These are phyloP conservation scores for Trichophyton verrucosum DNA, from an alignment of 2,329 filamentous ascomycete genomes.

Conservation along the genomic window DNA sequence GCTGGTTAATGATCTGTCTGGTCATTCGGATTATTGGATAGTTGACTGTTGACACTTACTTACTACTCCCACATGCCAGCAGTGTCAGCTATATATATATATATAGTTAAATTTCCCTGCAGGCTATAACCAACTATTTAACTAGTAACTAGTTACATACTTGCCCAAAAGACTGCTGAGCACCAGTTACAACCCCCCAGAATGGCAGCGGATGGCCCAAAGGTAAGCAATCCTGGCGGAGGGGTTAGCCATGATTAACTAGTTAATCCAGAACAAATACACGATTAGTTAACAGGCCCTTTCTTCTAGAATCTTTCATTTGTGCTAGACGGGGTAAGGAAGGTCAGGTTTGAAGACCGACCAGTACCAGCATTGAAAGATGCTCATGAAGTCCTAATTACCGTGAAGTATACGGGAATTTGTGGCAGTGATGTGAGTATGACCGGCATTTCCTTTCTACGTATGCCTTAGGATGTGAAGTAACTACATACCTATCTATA, in stretches of 20 bases:
- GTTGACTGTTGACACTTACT: no score
- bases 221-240: background rate
- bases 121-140: no score
- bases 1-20: no score
- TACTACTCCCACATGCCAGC: no score
- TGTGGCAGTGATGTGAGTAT: slow-evolving; percentile 62
- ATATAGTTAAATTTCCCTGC: no score
- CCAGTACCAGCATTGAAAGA: slow-evolving; percentile 56
- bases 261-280: no score
- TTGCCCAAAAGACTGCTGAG: no score
- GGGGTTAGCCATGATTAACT: no score
- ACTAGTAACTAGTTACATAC: no score
- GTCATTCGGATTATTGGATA: no score
- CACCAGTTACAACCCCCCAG: background rate
- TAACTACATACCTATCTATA: background rate
- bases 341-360: slow-evolving; percentile 62
- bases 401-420: slow-evolving; percentile 76
- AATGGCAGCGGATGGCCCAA: background rate
- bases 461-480: background rate
- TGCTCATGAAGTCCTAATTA: slow-evolving; percentile 65
- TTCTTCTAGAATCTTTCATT: slow-evolving; percentile 62
- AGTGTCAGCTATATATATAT: no score
- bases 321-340: slow-evolving; percentile 62
- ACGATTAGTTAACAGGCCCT: background rate
- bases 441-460: background rate